Evolutionary conservation across 768 basidiomycete species (phyloP).

Genomic region (Postia placenta): DNA sequence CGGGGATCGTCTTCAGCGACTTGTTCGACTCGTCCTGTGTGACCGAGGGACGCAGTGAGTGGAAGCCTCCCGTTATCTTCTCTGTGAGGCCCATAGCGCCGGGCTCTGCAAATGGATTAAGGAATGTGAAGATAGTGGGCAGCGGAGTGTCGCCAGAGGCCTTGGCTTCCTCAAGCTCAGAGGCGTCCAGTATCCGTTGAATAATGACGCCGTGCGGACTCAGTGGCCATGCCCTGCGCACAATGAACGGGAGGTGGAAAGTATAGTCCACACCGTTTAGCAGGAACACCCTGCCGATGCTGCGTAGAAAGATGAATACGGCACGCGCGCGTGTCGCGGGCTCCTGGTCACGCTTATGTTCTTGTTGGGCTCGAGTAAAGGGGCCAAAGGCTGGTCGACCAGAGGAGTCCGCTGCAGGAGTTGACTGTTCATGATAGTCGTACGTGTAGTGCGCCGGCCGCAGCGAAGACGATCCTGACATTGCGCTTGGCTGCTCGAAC

Average conservation of each 20-base stretch:
- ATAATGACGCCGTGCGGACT: constrained; percentile 76
- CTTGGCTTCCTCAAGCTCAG: constrained; percentile 61
- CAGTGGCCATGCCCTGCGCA: constrained; percentile 73
- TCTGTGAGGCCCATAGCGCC: constrained; percentile 62
- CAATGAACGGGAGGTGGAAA: constrained; percentile 76
- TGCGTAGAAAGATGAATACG: constrained; percentile 74
- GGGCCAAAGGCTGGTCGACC: constrained; percentile 34
- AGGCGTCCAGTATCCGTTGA: constrained; percentile 63
- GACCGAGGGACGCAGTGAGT: constrained; percentile 15
- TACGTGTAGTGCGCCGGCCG: constrained; percentile 22
- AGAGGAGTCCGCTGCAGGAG: constrained; percentile 20
- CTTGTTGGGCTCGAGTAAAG: constrained; percentile 25
- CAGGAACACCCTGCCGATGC: constrained; percentile 65
- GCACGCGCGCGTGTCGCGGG: constrained; percentile 43
- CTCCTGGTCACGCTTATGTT: constrained; percentile 32
- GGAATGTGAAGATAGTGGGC: constrained; percentile 79
- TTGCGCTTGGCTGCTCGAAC: constrained; percentile 47
- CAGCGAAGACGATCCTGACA: constrained; percentile 21
- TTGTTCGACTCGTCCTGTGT: constrained; percentile 6
- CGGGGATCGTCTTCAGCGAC: constrained; percentile 42
- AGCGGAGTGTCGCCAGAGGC: constrained; percentile 59
- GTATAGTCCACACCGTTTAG: constrained; percentile 70
- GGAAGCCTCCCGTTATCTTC: constrained; percentile 48
- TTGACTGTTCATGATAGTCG: constrained; percentile 20
- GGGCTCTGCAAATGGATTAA: constrained; percentile 71